A percentile compares a stretch with the other conserved stretches of the same genome.
Evolutionary conservation across 2,329 filamentous ascomycete species (phyloP).

Genomic region (Chaetomium globosum): DNA sequence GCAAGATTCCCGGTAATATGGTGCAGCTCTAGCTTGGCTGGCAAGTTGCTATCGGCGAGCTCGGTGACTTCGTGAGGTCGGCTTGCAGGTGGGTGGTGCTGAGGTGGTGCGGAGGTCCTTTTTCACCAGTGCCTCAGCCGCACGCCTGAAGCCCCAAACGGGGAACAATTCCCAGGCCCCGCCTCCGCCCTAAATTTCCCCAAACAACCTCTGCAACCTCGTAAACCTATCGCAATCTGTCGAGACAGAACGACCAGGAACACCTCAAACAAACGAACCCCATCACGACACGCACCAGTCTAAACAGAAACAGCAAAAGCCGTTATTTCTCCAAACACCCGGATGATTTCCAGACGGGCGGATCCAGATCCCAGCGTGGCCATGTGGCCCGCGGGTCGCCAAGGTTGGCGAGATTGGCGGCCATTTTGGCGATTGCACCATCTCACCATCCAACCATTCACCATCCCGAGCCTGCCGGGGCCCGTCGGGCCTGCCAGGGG

Average conservation of each 20-base stretch:
- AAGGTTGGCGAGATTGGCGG: conserved; percentile 19
- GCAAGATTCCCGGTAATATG: conserved; percentile 5
- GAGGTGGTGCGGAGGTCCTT: neutral
- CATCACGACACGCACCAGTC: neutral
- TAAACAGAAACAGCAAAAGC: neutral
- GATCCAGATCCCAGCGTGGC: conserved; percentile 31
- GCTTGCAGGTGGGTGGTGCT: neutral
- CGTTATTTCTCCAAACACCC: neutral
- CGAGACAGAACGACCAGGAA: neutral
- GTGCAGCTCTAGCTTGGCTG: conserved; percentile 2
- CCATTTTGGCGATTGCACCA: conserved; percentile 11
- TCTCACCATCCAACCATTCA: neutral
- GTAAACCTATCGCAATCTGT: neutral
- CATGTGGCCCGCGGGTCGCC: conserved; percentile 29
- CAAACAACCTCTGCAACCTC: neutral
- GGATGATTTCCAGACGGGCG: conserved; percentile 24
- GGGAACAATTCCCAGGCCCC: conserved; percentile 19
- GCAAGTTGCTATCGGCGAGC: conserved; percentile 8
- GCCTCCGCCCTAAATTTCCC: neutral
- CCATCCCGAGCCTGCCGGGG: conserved; percentile 12
- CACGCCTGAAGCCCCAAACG: conserved; percentile 14
- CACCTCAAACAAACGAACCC: neutral
- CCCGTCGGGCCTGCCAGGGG: neutral
- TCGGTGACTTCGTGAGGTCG: neutral
- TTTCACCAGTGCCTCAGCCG: conserved; percentile 18